A percentile compares a stretch with the other conserved stretches of the same genome.
Evolutionary conservation across 129 eudicot genomes (phyloP).

Genomic region (Helianthus tuberosus): DNA sequence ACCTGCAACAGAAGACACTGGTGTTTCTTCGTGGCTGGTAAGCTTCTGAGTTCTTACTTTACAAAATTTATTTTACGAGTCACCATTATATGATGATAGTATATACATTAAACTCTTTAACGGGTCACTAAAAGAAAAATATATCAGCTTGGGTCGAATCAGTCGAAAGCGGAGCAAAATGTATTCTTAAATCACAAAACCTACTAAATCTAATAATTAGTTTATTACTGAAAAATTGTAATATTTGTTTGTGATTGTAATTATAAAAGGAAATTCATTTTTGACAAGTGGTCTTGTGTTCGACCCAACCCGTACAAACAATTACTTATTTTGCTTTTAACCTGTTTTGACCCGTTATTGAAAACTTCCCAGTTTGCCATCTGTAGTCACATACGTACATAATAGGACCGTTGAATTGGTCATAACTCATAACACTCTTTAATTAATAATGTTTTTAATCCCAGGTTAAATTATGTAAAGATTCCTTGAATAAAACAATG

Average conservation of each 20-base stretch:
- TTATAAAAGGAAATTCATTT: background rate
- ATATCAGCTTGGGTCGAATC: conserved; percentile 9
- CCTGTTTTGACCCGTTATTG: background rate
- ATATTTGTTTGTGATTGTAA: background rate
- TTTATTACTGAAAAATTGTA: background rate
- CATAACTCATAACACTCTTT: background rate
- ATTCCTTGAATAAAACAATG: conserved; percentile 80
- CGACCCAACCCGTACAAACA: background rate
- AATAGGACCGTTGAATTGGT: background rate
- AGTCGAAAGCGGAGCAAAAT: background rate
- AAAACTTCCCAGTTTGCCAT: background rate
- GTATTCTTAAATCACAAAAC: background rate
- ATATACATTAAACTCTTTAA: background rate
- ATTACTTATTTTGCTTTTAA: background rate
- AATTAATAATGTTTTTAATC: background rate
- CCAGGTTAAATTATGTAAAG: conserved; percentile 75
- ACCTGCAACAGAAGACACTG: conserved; percentile 96
- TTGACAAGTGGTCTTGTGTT: background rate
- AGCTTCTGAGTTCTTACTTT: conserved; percentile 8
- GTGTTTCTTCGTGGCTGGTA: conserved; percentile 96
- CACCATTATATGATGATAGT: background rate
- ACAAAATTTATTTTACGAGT: background rate
- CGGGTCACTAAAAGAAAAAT: background rate
- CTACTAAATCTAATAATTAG: background rate
- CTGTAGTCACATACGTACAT: background rate